Evolutionary conservation across 495 filamentous ascomycete species (phyloP).

Genomic region (Lophiostoma macrostomum): DNA sequence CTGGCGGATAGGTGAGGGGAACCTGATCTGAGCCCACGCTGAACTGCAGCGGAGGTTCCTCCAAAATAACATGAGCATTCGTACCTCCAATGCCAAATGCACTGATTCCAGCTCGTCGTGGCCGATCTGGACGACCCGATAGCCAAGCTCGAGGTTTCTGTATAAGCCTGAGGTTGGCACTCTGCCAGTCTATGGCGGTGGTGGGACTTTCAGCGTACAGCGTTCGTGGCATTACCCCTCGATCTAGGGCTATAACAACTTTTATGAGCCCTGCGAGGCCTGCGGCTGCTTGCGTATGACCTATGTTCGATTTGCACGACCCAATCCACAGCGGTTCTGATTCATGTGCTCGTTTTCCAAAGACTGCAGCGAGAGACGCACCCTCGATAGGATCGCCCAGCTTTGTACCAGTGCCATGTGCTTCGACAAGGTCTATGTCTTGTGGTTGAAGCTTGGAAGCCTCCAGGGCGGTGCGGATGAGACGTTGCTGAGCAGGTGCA

Average conservation of each 20-base stretch:
- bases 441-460: conserved; percentile 26
- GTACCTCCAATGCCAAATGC: conserved; percentile 16
- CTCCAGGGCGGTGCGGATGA: not conserved
- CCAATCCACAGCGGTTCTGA: not conserved
- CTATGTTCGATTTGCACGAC: not conserved
- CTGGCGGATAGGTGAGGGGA: not conserved
- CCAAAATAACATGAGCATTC: conserved; percentile 20
- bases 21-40: not conserved
- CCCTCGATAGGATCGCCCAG: conserved; percentile 57
- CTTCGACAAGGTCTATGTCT: conserved; percentile 7
- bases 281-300: not conserved
- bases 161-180: conserved; percentile 14
- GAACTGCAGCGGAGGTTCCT: conserved; percentile 11
- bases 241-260: not conserved
- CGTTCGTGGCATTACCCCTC: not conserved
- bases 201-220: not conserved
- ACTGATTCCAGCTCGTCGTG: conserved; percentile 23
- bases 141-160: conserved; percentile 33
- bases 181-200: not conserved
- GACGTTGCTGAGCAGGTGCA: not conserved
- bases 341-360: conserved; percentile 20
- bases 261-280: not conserved
- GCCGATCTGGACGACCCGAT: not conserved
- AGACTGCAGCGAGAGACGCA: conserved; percentile 45
- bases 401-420: conserved; percentile 7